Conservation (phyloP, 441 rosid genomes). For the Capsella rubella region DNA sequence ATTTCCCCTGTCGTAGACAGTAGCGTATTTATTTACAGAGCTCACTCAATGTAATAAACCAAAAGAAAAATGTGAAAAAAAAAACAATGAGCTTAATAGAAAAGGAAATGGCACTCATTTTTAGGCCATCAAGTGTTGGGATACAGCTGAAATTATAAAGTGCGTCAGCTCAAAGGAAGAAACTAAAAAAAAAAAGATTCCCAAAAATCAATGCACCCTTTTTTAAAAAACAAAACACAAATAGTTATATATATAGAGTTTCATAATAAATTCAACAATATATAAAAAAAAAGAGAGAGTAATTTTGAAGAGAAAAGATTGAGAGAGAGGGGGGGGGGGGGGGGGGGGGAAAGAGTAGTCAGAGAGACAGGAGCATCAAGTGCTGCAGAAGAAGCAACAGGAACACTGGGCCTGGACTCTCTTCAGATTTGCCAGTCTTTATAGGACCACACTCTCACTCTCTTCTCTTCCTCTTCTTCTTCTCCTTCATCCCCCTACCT, state of each 20-base stretch:
- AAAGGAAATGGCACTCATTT: slow-evolving; percentile 46
- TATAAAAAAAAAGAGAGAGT: slow-evolving; percentile 16
- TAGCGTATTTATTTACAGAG: slow-evolving; percentile 10
- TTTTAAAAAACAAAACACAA: background rate
- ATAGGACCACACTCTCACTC: slow-evolving; percentile 41
- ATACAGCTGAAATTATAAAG: slow-evolving; percentile 44
- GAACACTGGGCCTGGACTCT: slow-evolving; percentile 47
- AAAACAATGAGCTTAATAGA: slow-evolving; percentile 9
- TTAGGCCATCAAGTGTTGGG: slow-evolving; percentile 44
- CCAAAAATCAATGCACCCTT: slow-evolving; percentile 29
- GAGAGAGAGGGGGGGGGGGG: too few relatives aligned
- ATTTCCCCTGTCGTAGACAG: slow-evolving; percentile 28
- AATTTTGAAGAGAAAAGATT: slow-evolving; percentile 10
- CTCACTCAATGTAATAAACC: slow-evolving; percentile 20
- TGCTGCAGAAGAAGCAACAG: slow-evolving; percentile 54
- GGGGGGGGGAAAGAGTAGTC: slow-evolving; percentile 44
- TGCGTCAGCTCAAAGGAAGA: slow-evolving; percentile 22
- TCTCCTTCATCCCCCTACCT: background rate
- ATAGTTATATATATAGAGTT: background rate
- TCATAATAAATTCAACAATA: background rate
- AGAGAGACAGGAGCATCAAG: slow-evolving; percentile 52
- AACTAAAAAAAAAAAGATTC: slow-evolving; percentile 7
- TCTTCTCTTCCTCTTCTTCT: background rate
- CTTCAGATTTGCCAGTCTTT: slow-evolving; percentile 49
- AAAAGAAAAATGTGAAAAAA: background rate